Conservation (phyloP, 1,284 basidiomycete species). For the Austropuccinia psidii region DNA sequence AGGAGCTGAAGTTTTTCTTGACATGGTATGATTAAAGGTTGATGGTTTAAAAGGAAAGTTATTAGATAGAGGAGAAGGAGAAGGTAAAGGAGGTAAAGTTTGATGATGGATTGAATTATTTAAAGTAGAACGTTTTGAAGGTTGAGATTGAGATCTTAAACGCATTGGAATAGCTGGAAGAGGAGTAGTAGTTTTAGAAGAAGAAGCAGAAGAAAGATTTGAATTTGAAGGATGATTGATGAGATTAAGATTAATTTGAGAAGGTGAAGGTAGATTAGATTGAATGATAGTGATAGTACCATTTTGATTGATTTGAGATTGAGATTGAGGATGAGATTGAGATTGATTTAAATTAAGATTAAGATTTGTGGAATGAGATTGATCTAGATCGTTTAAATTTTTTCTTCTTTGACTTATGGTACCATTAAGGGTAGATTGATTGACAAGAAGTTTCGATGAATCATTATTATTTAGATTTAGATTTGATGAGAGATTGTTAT, state of each 20-base stretch:
- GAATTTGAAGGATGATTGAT: background rate
- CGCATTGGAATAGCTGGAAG: conserved; percentile 6
- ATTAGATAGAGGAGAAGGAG: too few species aligned
- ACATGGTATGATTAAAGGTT: too few species aligned
- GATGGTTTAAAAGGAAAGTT: too few species aligned
- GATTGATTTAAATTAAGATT: too few species aligned
- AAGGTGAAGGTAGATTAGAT: background rate
- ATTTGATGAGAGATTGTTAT: background rate
- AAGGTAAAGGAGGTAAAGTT: too few species aligned
- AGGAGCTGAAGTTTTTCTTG: too few species aligned
- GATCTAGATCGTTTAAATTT: background rate
- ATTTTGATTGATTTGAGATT: background rate
- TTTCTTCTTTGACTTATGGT: conserved; percentile 16
- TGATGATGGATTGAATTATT: background rate
- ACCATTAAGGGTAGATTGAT: conserved; percentile 4
- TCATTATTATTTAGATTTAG: background rate
- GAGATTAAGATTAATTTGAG: background rate
- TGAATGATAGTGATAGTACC: background rate
- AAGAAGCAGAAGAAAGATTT: conserved; percentile 4
- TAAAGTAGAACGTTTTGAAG: conserved; percentile 12
- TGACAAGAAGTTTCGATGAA: conserved; percentile 3
- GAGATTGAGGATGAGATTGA: background rate
- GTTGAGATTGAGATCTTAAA: conserved; percentile 25
- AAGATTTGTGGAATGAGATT: too few species aligned
- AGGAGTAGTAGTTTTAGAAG: background rate